Evolutionary conservation across 495 filamentous ascomycete genomes (phyloP).

Genomic region (Pyrenopolyporus hunteri): DNA sequence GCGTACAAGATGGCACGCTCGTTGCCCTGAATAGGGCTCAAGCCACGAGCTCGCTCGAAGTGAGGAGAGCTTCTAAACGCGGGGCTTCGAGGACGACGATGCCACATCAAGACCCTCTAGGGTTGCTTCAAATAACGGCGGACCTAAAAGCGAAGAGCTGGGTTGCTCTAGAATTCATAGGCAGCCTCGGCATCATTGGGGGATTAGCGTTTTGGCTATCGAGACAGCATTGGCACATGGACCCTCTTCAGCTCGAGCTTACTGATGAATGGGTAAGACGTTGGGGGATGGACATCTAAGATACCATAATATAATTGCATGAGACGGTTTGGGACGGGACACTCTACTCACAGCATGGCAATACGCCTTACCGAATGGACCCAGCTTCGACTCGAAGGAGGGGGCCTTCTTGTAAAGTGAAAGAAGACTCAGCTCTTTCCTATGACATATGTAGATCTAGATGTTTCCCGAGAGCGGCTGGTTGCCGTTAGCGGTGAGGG

Average conservation of each 20-base stretch:
- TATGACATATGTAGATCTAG: no score
- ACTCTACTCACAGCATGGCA: constrained; percentile 23
- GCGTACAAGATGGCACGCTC: constrained; percentile 72
- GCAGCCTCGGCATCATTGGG: constrained; percentile 74
- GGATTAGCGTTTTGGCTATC: constrained; percentile 72
- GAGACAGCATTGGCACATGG: constrained; percentile 40
- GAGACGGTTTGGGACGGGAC: constrained; percentile 4
- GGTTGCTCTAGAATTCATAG: constrained; percentile 77
- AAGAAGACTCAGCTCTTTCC: no score
- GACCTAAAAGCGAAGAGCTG: constrained; percentile 69
- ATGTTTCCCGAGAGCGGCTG: not conserved
- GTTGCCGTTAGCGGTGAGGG: not conserved
- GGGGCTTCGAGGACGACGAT: constrained; percentile 44
- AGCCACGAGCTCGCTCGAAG: constrained; percentile 18
- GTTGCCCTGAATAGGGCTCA: constrained; percentile 46
- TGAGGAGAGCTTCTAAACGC: constrained; percentile 25
- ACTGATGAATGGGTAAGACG: constrained; percentile 37
- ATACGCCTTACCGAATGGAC: constrained; percentile 20
- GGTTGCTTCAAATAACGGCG: constrained; percentile 72
- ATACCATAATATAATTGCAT: constrained; percentile 20
- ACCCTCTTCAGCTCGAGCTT: constrained; percentile 30
- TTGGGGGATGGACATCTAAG: constrained; percentile 34
- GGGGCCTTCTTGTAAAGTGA: not conserved
- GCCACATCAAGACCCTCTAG: constrained; percentile 72
- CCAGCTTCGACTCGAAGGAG: constrained; percentile 19